Base-by-base conservation (phyloP, 2,329 filamentous ascomycete genomes). In the Fusarium subglutinans region DNA sequence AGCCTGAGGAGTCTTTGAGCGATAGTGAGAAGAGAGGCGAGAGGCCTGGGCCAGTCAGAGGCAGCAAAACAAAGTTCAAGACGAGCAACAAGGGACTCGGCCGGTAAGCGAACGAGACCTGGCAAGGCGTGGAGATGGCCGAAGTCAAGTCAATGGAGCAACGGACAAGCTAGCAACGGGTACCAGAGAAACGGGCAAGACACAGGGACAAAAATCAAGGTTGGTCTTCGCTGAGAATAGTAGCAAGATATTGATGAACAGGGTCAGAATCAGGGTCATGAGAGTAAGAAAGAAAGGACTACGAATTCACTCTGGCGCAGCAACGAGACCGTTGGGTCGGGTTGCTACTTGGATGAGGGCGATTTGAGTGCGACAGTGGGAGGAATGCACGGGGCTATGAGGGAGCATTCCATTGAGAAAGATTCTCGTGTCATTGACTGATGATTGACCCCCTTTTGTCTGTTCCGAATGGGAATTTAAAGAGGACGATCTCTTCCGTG, bases 361-460 rank as follows among this genome's bases (percentile, higher is more conserved):
- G 59, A 63, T 74, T 62, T 68, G 72, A 48, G 70, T 69, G 70
- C 63, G 62, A 67, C 65, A 53, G 56, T 44, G 75, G 63, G 71
- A 77, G 78, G 78, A 80, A 80, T 80, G 78, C 64, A 70, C 66
- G 73, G 70, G 75, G 67, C 76, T 72, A 75, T 76, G 76, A 72
- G 69, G 59, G 70, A 76, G 77, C 78, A 80, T 80, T 80, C 78
- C 78, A 80, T 74, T 44, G 69, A 64, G 37, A 56, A 26, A 41
- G 53, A 58, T 45, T 74, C 66, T 70, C 57, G 53, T 73, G 58
- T 71, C 70, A 74, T 70, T 63, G 48, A 65, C 48, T 40, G 53
- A 51, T 67, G 51, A 50, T 56, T 59, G 48, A 59, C 53, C 62
- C 71, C 71, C 66, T 63, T 74, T 71, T 73, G 70, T 68, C 50